Percentiles rank a stretch among this genome's conserved stretches.
phyloP scores from a whole-genome alignment of 2,329 filamentous ascomycete genomes.

The Colletotrichum siamense region DNA sequence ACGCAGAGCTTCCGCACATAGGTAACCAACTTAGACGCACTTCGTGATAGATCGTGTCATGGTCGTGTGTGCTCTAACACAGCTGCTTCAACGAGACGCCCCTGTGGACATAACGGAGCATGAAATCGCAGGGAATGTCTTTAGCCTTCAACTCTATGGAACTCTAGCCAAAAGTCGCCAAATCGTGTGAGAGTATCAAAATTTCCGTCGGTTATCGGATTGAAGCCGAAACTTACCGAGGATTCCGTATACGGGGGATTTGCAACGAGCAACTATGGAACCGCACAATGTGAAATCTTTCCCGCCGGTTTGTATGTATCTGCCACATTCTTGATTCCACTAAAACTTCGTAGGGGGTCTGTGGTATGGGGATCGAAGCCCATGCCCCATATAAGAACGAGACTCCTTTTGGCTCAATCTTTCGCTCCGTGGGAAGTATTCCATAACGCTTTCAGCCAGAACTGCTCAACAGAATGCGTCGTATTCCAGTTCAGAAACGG shows the following conservation, averaged over 20 bases:
- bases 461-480: neutral
- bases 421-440: neutral
- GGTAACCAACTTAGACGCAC: neutral
- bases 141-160: neutral
- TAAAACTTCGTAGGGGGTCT: neutral
- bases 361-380: neutral
- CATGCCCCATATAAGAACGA: neutral
- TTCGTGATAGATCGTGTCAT: neutral
- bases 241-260: too few species aligned
- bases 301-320: neutral
- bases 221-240: neutral
- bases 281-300: neutral
- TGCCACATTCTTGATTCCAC: neutral
- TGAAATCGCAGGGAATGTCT: neutral
- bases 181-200: neutral
- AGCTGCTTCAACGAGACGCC: neutral
- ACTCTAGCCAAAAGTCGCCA: neutral
- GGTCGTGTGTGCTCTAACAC: neutral
- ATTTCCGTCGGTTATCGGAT: neutral
- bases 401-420: neutral
- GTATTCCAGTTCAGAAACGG: neutral
- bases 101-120: neutral
- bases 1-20: neutral
- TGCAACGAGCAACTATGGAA: neutral
- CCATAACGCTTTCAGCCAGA: neutral